These are phyloP conservation scores for Boletales sp. DNA, from an alignment of 768 basidiomycete species.

Conservation along the genomic window DNA sequence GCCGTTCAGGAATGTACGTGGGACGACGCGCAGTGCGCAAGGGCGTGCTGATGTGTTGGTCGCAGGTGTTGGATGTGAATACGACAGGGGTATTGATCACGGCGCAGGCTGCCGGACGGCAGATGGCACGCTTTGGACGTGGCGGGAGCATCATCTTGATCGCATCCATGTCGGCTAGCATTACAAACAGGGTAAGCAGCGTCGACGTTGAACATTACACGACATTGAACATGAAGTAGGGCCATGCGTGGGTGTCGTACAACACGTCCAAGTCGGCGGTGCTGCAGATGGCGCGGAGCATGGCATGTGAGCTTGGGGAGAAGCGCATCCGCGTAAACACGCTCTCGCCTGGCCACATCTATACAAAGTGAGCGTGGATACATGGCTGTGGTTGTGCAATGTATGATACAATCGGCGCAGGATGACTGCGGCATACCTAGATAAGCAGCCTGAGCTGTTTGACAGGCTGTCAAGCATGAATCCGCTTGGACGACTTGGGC, in stretches of 20 bases:
- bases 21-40: not conserved
- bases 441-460: slow-evolving; percentile 56
- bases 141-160: slow-evolving; percentile 57
- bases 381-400: slow-evolving; percentile 4
- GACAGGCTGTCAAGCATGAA: slow-evolving; percentile 71
- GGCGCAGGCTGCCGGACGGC: slow-evolving; percentile 56
- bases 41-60: not conserved
- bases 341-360: slow-evolving; percentile 74
- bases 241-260: slow-evolving; percentile 73
- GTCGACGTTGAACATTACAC: too few relatives aligned
- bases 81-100: slow-evolving; percentile 58
- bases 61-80: slow-evolving; percentile 63
- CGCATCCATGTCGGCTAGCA: slow-evolving; percentile 59
- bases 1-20: slow-evolving; percentile 58
- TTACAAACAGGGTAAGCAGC: slow-evolving; percentile 60
- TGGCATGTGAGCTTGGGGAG: slow-evolving; percentile 75
- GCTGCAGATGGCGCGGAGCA: slow-evolving; percentile 75
- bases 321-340: slow-evolving; percentile 70
- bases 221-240: slow-evolving; percentile 35
- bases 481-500: slow-evolving; percentile 67
- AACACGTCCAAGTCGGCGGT: slow-evolving; percentile 77
- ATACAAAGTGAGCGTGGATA: slow-evolving; percentile 50
- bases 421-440: slow-evolving; percentile 73
- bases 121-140: slow-evolving; percentile 48
- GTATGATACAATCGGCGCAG: slow-evolving; percentile 28